Evolutionary conservation across 768 basidiomycete species (phyloP), one percentile per base, ranked within the genome.

Genomic region (Megacollybia marginata): DNA sequence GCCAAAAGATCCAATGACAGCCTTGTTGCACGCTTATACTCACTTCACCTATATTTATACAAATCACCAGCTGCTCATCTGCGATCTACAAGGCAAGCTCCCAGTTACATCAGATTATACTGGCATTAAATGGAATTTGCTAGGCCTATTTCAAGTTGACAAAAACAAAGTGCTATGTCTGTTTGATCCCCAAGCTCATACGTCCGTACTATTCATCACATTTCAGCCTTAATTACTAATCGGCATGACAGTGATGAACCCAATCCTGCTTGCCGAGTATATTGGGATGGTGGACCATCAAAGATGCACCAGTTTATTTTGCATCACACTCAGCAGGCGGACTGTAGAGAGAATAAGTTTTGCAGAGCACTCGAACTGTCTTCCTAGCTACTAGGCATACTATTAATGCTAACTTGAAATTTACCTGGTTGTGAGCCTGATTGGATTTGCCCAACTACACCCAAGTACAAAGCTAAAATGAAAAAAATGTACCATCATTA

Each of bases 21-120:
- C 53, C 28, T 58, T 58, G 3, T 47, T 64, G n/a, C 62, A 65
- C 50, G 62, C 60, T 4, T 65, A 64, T 50, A 48, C 57, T 18
- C 62, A 64, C 50, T 65, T 64, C 47, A 48, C 57, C 4, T 48
- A 54, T 12, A n/a, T 60, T 10, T 64, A 61, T 52, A 58, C 60
- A 4, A 43, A 53, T 10, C 34, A 55, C 9, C 38, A 54, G 23
- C 32, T 63, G 9, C 15, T 64, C 9, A 52, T 62, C 33, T 62
- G 63, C 48, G 59, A 65, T 49, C 52, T 65, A 7, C 62, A 65
- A 55, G 63, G 62, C 54, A 50, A 18, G 54, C 46, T 46, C 47
- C 35, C 11, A 20, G 19, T 40, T 16, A 35, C 31, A 16, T 8
- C 33, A 19, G 19, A 13, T 4, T 40, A 13, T 40, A 15, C 20